phyloP scores from a whole-genome alignment of 2,329 filamentous ascomycete genomes.

The Apiospora arundinis region DNA sequence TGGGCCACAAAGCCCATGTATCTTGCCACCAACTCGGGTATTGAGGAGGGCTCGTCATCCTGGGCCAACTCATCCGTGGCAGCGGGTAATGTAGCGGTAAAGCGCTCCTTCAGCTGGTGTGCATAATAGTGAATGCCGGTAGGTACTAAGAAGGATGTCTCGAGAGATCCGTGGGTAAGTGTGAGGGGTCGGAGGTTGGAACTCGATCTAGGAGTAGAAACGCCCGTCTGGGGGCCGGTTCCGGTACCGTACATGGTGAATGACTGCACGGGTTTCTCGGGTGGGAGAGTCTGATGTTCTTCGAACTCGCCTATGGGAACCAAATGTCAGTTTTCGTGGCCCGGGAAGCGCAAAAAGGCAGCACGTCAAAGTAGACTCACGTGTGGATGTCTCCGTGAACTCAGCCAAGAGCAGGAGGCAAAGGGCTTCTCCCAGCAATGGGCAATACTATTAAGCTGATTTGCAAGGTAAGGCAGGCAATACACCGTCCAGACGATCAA shows the following conservation, averaged over 20 bases:
- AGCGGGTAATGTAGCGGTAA: slow-evolving; percentile 81
- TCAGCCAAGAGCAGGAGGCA: slow-evolving; percentile 49
- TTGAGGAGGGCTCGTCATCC: slow-evolving; percentile 98
- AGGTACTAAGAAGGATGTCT: slow-evolving; percentile 94
- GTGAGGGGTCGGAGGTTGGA: slow-evolving; percentile 91
- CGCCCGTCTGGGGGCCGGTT: slow-evolving; percentile 90
- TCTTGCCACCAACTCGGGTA: slow-evolving; percentile 87
- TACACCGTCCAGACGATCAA: not conserved
- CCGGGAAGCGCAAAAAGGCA: not conserved
- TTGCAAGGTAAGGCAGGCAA: not conserved
- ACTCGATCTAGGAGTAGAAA: slow-evolving; percentile 93
- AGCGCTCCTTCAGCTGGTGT: slow-evolving; percentile 90
- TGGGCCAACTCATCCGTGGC: slow-evolving; percentile 97
- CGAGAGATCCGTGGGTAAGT: slow-evolving; percentile 90
- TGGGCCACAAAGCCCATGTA: slow-evolving; percentile 90
- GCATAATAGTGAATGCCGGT: slow-evolving; percentile 96
- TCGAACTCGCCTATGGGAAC: not conserved
- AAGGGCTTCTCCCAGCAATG: slow-evolving; percentile 16
- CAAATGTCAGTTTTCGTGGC: not conserved
- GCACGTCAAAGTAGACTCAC: slow-evolving; percentile 22
- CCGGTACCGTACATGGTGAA: slow-evolving; percentile 83
- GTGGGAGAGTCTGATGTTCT: slow-evolving; percentile 37
- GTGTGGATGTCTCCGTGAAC: slow-evolving; percentile 42
- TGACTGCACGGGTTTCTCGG: slow-evolving; percentile 47
- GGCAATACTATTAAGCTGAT: slow-evolving; percentile 6